Evolutionary conservation across 75 land plant genomes (phyloP).

Genomic region (Gnetum montanum): DNA sequence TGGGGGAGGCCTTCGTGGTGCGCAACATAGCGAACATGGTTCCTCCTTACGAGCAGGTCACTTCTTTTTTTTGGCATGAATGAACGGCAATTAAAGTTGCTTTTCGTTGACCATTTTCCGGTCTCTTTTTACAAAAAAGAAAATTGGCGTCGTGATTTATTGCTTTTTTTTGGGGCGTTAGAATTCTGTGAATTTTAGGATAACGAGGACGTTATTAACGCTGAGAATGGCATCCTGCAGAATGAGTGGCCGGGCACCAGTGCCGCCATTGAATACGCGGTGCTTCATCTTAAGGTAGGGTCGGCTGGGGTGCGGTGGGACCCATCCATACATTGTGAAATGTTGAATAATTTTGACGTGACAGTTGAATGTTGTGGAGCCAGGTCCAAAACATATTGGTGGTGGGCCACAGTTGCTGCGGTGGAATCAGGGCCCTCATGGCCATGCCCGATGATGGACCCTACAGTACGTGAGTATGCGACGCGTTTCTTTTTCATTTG

Average conservation of each 20-base stretch:
- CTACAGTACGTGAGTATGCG: constrained; percentile 6
- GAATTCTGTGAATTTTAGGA: background rate
- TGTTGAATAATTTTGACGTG: background rate
- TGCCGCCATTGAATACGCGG: constrained; percentile 88
- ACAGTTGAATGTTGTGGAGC: background rate
- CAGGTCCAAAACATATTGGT: constrained; percentile 68
- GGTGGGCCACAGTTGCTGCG: constrained; percentile 89
- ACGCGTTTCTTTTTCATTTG: background rate
- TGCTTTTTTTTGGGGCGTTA: no score
- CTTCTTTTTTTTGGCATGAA: background rate
- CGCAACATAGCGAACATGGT: constrained; percentile 96
- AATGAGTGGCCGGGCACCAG: constrained; percentile 44
- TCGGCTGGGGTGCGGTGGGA: background rate
- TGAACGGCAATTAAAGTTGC: background rate
- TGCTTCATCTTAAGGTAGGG: constrained; percentile 71
- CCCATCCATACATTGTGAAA: background rate
- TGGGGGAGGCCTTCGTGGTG: constrained; percentile 87
- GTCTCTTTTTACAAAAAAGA: background rate
- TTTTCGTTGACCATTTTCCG: background rate
- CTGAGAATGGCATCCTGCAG: no score
- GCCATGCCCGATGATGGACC: constrained; percentile 38
- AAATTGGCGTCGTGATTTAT: no score
- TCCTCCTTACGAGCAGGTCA: constrained; percentile 51
- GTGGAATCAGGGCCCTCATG: constrained; percentile 89
- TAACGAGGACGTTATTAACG: no score